Base-by-base conservation (phyloP, 352 stramenopile species). In the Globisporangium megalacanthum region DNA sequence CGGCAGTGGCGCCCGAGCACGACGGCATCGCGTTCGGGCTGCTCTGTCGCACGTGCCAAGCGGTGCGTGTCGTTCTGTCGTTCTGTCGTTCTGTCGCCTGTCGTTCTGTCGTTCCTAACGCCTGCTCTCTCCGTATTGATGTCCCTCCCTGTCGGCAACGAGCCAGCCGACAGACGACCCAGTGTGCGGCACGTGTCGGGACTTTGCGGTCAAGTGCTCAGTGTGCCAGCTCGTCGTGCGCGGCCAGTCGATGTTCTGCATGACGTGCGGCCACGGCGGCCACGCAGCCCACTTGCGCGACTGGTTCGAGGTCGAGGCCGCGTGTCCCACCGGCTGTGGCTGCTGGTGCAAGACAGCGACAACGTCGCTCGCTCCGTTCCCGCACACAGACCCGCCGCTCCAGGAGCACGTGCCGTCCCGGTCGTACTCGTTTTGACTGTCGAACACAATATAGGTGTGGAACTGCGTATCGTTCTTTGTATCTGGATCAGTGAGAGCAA, bases 331-430 rank as follows among this genome's bases (percentile, higher is more conserved):
- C 1, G 85, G 85, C 47, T 94, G 85, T 36, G 82, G 85, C 19
- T 94, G 84, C 64, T 92, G 82, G 84, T 94, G 84, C 67, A 91
- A 91, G 46, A 78, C 90, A 52, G 71, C 79, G 2, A 89, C 82
- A 8, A 75, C 68, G 10, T 85, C 70, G 4, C 63, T 79, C 31
- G 58, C 69, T 36, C 51, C 70, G 2, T 73, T 69, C 22, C 54
- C 66, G 20, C 52, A 62, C 33, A 49, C 65, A n/a, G 63, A 69
- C 29, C 35, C 35, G 6, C 46, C 60, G 39, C 54, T 55, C 0
- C 71, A 80, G 10, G 66, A 79, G 44, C 58, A 61, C 1, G 54
- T 68, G 42, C 68, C 71, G n/a, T 74, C 77, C n/a, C 69, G 80
- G 20, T 88, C 77, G 19, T 79, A 86, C 49, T 90, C 80, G 53